Conservation (phyloP, 2,329 filamentous ascomycete species). For the Cladophialophora immunda region DNA sequence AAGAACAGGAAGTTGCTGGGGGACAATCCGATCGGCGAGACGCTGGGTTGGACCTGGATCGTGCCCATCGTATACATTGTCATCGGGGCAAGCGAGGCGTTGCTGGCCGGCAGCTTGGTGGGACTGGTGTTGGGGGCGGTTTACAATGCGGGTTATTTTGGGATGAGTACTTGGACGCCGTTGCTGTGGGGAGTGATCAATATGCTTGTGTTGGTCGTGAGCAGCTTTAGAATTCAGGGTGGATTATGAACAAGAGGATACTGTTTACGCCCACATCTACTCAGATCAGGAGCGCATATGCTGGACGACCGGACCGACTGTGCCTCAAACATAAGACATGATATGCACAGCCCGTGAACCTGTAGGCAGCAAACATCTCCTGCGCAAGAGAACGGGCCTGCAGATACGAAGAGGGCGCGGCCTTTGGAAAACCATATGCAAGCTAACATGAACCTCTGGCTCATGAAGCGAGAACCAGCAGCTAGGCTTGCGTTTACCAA, state of each 20-base stretch:
- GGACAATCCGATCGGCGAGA: conserved; percentile 38
- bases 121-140: conserved; percentile 80
- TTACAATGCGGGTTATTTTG: conserved; percentile 82
- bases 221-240: conserved; percentile 91
- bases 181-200: conserved; percentile 89
- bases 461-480: neutral
- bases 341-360: neutral
- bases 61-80: conserved; percentile 75
- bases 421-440: neutral
- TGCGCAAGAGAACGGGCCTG: neutral
- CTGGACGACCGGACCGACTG: neutral
- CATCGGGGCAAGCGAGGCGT: conserved; percentile 76
- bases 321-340: neutral
- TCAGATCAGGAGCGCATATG: neutral
- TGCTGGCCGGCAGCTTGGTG: conserved; percentile 82
- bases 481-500: neutral
- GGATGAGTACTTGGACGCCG: conserved; percentile 94
- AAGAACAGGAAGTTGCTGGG: conserved; percentile 40
- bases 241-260: conserved; percentile 67
- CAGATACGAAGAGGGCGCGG: neutral
- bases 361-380: neutral
- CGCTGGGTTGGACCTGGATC: conserved; percentile 65
- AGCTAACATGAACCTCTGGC: neutral
- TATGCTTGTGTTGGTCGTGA: conserved; percentile 81
- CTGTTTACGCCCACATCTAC: neutral